Conservation (phyloP, 495 filamentous ascomycete species). For the Tuber borchii region DNA sequence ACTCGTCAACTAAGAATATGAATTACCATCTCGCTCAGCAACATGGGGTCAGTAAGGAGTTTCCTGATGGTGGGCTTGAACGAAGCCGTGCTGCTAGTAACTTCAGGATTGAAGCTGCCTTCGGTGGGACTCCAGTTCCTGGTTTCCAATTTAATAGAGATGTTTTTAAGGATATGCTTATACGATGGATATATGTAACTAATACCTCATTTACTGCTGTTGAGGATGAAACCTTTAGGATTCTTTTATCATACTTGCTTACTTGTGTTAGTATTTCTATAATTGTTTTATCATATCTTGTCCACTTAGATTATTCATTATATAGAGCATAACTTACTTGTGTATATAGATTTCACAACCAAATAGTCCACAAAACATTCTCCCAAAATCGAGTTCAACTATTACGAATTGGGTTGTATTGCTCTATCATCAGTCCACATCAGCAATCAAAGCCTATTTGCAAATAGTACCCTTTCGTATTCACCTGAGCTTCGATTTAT, state of each 20-base stretch:
- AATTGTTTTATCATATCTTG: no score
- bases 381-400: neutral
- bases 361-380: neutral
- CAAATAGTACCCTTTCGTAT: neutral
- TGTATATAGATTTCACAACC: no score
- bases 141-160: neutral
- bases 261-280: neutral
- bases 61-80: neutral
- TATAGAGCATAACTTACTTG: no score
- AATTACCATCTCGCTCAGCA: neutral
- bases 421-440: neutral
- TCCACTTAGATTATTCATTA: no score
- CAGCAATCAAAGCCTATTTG: neutral
- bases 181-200: neutral
- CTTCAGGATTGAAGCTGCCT: neutral
- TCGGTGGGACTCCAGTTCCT: neutral
- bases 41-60: neutral
- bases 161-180: neutral
- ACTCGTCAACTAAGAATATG: neutral
- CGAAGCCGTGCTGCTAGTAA: neutral
- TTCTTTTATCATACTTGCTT: neutral
- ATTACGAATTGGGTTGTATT: neutral
- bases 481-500: constrained; percentile 3
- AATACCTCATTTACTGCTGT: neutral
- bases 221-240: neutral